Conservation (phyloP, 805 yeast species). For the Candida bentonensis region DNA sequence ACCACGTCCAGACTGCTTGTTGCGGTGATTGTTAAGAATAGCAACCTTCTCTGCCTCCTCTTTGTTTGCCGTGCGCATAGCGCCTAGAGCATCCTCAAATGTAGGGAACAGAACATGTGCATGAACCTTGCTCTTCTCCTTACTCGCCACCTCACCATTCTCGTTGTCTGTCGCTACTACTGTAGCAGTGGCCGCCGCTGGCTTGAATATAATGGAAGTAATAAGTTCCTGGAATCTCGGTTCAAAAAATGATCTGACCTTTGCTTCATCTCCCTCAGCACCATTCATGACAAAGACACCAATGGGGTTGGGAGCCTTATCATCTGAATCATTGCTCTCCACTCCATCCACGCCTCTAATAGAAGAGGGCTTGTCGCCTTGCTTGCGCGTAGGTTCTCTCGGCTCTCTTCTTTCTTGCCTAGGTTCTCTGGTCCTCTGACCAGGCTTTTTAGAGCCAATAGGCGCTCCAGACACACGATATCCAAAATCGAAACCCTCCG, state of each 20-base stretch:
- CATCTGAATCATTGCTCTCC: not conserved
- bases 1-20: not conserved
- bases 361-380: not conserved
- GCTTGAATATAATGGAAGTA: conserved; percentile 1
- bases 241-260: not conserved
- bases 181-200: not conserved
- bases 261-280: not conserved
- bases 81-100: not conserved
- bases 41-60: not conserved
- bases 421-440: not conserved
- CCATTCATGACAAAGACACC: conserved; percentile 1
- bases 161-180: not conserved
- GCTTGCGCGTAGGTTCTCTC: conserved; percentile 2
- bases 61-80: not conserved
- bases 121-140: not conserved
- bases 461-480: conserved; percentile 25
- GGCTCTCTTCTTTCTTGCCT: not conserved
- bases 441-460: not conserved
- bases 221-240: not conserved
- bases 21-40: not conserved
- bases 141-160: not conserved
- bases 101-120: not conserved
- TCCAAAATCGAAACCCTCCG: conserved; percentile 52
- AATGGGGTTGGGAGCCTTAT: not conserved
- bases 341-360: not conserved